Evolutionary conservation across 208 protist species (phyloP).

Genomic region (Crithidia bombi): DNA sequence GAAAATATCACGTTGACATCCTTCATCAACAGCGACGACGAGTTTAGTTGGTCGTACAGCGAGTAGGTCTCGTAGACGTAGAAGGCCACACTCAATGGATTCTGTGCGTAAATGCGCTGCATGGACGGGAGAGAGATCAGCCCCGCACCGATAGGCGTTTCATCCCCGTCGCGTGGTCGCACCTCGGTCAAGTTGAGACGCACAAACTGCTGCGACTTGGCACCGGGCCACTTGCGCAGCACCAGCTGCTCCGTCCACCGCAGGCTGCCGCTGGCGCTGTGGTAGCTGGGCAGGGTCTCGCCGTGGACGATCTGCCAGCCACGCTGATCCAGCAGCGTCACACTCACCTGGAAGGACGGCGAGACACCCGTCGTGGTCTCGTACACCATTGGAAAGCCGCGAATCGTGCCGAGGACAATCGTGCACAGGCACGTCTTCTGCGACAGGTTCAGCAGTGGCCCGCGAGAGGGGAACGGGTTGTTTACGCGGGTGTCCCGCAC

Average conservation of each 20-base stretch:
- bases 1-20: constrained; percentile 83
- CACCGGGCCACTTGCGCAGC: constrained; percentile 87
- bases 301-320: constrained; percentile 84
- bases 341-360: constrained; percentile 83
- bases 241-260: constrained; percentile 85
- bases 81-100: constrained; percentile 80
- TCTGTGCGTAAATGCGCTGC: constrained; percentile 58
- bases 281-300: constrained; percentile 85
- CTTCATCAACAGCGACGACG: constrained; percentile 85
- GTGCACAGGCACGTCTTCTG: constrained; percentile 87
- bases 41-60: constrained; percentile 85
- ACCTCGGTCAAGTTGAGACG: constrained; percentile 91
- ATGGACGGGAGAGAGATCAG: constrained; percentile 81
- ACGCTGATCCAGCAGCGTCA: constrained; percentile 84
- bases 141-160: constrained; percentile 84
- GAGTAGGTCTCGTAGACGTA: constrained; percentile 93
- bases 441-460: constrained; percentile 74
- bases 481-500: constrained; percentile 40
- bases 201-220: constrained; percentile 77
- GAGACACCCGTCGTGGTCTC: constrained; percentile 74
- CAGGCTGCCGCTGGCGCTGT: constrained; percentile 85
- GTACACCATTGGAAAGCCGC: constrained; percentile 87
- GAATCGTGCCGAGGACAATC: constrained; percentile 80
- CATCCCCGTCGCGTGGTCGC: constrained; percentile 76
- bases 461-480: constrained; percentile 42